Evolutionary conservation across 2,329 filamentous ascomycete genomes (phyloP).

Genomic region (Lithohypha guttulata): DNA sequence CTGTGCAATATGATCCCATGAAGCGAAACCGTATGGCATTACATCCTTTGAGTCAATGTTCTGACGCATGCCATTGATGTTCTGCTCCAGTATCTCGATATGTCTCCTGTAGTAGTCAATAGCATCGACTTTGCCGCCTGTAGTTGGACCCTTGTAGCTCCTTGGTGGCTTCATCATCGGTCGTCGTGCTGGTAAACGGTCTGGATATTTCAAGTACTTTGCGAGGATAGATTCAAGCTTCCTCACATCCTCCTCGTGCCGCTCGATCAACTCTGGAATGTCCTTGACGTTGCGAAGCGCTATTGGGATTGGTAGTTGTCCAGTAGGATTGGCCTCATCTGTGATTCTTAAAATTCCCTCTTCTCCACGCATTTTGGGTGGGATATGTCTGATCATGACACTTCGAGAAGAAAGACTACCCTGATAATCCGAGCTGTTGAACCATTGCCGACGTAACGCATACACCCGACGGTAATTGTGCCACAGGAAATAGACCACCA

Average conservation of each 20-base stretch:
- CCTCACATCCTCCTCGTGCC: constrained; percentile 71
- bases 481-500: constrained; percentile 75
- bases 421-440: constrained; percentile 79
- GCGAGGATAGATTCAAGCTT: constrained; percentile 74
- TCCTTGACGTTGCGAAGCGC: constrained; percentile 89
- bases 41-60: constrained; percentile 79
- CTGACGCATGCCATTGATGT: constrained; percentile 73
- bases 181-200: constrained; percentile 62
- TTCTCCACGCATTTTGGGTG: constrained; percentile 63
- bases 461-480: constrained; percentile 72
- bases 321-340: constrained; percentile 66
- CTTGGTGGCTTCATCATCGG: constrained; percentile 67
- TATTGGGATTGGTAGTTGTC: constrained; percentile 66
- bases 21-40: constrained; percentile 88
- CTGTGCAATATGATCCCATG: constrained; percentile 77
- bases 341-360: constrained; percentile 80
- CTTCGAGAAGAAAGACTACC: constrained; percentile 66
- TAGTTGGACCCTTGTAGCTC: constrained; percentile 60
- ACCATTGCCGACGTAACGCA: constrained; percentile 63
- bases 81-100: constrained; percentile 68
- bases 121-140: constrained; percentile 71
- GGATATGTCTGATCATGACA: constrained; percentile 68
- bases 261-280: constrained; percentile 70
- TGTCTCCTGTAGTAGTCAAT: constrained; percentile 85
- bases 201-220: constrained; percentile 81